Percentiles rank a stretch among this genome's conserved stretches.
Evolutionary conservation across 1,284 basidiomycete genomes (phyloP).

Genomic region (Stygiomarasmius scandens): DNA sequence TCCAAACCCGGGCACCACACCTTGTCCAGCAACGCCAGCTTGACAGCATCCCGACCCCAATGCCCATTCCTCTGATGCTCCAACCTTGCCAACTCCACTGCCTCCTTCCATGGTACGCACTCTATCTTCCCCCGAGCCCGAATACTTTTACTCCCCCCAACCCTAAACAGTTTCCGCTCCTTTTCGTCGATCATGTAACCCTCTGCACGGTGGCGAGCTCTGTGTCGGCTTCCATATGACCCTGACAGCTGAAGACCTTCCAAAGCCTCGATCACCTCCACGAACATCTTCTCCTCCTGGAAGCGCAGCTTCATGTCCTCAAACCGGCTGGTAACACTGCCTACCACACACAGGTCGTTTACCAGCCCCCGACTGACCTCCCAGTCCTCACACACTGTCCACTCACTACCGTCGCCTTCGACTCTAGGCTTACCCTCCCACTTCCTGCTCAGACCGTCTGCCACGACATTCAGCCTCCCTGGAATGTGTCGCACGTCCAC

Average conservation of each 20-base stretch:
- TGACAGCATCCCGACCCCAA: slow-evolving; percentile 31
- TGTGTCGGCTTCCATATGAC: slow-evolving; percentile 16
- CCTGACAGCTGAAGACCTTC: background rate
- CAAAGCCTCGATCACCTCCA: slow-evolving; percentile 31
- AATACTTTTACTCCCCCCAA: slow-evolving; percentile 9
- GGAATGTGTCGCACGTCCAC: slow-evolving; percentile 17
- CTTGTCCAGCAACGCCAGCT: slow-evolving; percentile 27
- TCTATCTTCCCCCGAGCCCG: slow-evolving; percentile 21
- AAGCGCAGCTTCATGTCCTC: slow-evolving; percentile 25
- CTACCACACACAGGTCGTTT: slow-evolving; percentile 29
- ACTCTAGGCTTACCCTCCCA: slow-evolving; percentile 11
- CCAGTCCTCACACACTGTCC: slow-evolving; percentile 25
- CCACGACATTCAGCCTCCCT: slow-evolving; percentile 17
- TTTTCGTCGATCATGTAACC: slow-evolving; percentile 34
- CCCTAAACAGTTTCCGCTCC: slow-evolving; percentile 26
- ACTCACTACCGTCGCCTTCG: slow-evolving; percentile 33
- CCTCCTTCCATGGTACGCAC: slow-evolving; percentile 21
- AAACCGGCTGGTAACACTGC: background rate
- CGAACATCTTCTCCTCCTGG: slow-evolving; percentile 26
- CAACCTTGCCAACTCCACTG: slow-evolving; percentile 9
- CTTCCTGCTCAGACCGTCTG: slow-evolving; percentile 17
- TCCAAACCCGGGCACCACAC: slow-evolving; percentile 32
- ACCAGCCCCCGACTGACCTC: slow-evolving; percentile 23
- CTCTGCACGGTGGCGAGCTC: slow-evolving; percentile 27
- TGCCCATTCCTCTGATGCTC: slow-evolving; percentile 30